A percentile compares a stretch with the other conserved stretches of the same genome.
These are phyloP conservation scores for Chamaecyparis obtusa DNA, from an alignment of 75 land plant genomes.

Conservation along the genomic window DNA sequence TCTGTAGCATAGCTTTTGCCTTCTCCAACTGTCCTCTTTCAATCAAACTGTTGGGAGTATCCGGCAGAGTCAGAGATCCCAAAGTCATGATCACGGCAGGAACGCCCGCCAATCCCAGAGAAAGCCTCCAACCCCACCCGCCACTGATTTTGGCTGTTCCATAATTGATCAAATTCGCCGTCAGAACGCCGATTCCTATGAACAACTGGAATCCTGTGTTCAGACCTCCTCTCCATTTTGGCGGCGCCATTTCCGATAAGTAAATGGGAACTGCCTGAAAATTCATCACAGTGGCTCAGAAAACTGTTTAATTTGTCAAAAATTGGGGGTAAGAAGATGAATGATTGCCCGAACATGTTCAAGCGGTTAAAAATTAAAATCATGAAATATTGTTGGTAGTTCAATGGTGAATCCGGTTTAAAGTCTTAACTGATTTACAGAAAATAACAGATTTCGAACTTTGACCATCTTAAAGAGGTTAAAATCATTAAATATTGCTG, in stretches of 20 bases:
- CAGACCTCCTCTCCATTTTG: constrained; percentile 58
- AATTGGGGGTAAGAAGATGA: too few species aligned
- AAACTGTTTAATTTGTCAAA: too few species aligned
- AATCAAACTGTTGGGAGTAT: constrained; percentile 76
- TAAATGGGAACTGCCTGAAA: constrained; percentile 46
- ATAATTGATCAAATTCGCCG: constrained; percentile 72
- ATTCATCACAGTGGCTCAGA: not conserved
- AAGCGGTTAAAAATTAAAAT: too few species aligned
- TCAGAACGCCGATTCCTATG: constrained; percentile 55
- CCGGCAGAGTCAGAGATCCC: constrained; percentile 44
- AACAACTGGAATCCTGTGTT: constrained; percentile 78
- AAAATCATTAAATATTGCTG: too few species aligned
- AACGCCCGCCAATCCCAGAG: constrained; percentile 31
- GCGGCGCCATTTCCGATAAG: constrained; percentile 83
- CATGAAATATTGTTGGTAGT: too few species aligned
- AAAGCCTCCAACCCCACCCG: not conserved
- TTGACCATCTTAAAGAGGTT: too few species aligned
- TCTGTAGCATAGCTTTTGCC: constrained; percentile 35
- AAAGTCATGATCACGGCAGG: constrained; percentile 33
- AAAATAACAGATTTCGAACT: too few species aligned
- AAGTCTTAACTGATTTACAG: too few species aligned
- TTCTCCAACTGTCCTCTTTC: constrained; percentile 49
- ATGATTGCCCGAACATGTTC: too few species aligned
- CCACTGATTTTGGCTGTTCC: constrained; percentile 64
- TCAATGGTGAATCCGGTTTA: too few species aligned